These are phyloP conservation scores for Globisporangium apiculatum DNA, from an alignment of 352 stramenopile genomes.

Conservation along the genomic window DNA sequence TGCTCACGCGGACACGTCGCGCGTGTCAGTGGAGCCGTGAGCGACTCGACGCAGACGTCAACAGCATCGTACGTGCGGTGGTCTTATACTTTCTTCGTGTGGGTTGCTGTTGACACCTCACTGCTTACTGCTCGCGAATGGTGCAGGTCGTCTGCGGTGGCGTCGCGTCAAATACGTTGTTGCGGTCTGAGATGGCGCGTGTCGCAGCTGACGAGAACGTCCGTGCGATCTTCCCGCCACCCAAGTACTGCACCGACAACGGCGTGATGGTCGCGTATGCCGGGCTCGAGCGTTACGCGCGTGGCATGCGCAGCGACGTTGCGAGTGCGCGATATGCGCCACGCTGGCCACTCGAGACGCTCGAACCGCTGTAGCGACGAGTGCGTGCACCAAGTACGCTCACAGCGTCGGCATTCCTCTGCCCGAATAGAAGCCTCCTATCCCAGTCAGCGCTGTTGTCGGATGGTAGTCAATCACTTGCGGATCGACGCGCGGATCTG, in stretches of 20 bases:
- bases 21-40: constrained; percentile 83
- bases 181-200: constrained; percentile 82
- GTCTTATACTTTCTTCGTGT: not conserved
- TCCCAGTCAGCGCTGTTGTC: too few relatives aligned
- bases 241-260: constrained; percentile 97
- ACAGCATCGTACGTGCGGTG: constrained; percentile 61
- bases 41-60: constrained; percentile 35
- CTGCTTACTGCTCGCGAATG: not conserved
- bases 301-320: constrained; percentile 51
- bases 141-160: constrained; percentile 93
- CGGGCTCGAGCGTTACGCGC: constrained; percentile 60
- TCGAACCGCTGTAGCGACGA: constrained; percentile 30
- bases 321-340: constrained; percentile 51
- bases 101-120: not conserved
- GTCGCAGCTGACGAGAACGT: constrained; percentile 45
- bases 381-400: too few relatives aligned
- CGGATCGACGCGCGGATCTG: constrained; percentile 21
- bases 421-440: not conserved
- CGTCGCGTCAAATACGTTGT: constrained; percentile 95
- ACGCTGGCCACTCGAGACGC: constrained; percentile 65
- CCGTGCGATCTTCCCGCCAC: constrained; percentile 40
- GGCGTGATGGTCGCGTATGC: constrained; percentile 96
- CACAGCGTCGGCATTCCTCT: too few relatives aligned
- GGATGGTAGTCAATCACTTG: constrained; percentile 1
- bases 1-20: constrained; percentile 70